Evolutionary conservation across 2,329 filamentous ascomycete genomes (phyloP).

Genomic region (Incumbomyces delicatus): DNA sequence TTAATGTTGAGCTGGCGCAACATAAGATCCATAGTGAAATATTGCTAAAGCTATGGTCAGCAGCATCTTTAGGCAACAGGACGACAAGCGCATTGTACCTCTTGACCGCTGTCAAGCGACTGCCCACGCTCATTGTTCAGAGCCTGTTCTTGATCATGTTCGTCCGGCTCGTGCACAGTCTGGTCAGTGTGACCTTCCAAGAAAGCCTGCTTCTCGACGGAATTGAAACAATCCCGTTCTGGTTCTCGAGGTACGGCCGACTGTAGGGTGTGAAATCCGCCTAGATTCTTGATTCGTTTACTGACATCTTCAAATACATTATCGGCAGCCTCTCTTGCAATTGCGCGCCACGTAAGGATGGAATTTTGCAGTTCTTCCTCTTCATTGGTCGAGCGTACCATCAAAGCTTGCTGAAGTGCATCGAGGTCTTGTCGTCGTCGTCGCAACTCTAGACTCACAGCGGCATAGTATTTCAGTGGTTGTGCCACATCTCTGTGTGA

Average conservation of each 20-base stretch:
- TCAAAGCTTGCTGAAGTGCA: constrained; percentile 42
- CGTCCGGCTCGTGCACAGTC: constrained; percentile 20
- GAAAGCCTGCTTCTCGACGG: constrained; percentile 28
- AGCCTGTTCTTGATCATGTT: constrained; percentile 15
- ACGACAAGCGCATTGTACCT: too few relatives aligned
- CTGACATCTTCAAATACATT: constrained; percentile 54
- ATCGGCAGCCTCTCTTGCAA: constrained; percentile 55
- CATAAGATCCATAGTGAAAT: constrained; percentile 63
- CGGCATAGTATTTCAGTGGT: constrained; percentile 29
- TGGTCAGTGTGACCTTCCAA: constrained; percentile 26
- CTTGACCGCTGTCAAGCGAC: too few relatives aligned
- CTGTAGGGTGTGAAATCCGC: constrained; percentile 50
- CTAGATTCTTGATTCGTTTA: constrained; percentile 53
- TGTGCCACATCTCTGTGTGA: constrained; percentile 21
- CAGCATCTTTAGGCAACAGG: background rate
- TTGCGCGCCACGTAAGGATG: constrained; percentile 51
- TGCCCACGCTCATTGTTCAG: constrained; percentile 21
- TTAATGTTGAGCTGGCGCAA: constrained; percentile 56
- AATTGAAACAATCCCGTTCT: constrained; percentile 23
- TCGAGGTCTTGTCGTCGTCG: constrained; percentile 37
- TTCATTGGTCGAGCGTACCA: constrained; percentile 36
- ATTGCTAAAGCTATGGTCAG: constrained; percentile 30
- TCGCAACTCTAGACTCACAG: constrained; percentile 24
- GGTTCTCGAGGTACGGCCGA: constrained; percentile 28
- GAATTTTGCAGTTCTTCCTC: constrained; percentile 49